These are phyloP conservation scores for Hypoxylon sp. DNA, from an alignment of 2,329 filamentous ascomycete species.

Conservation along the genomic window DNA sequence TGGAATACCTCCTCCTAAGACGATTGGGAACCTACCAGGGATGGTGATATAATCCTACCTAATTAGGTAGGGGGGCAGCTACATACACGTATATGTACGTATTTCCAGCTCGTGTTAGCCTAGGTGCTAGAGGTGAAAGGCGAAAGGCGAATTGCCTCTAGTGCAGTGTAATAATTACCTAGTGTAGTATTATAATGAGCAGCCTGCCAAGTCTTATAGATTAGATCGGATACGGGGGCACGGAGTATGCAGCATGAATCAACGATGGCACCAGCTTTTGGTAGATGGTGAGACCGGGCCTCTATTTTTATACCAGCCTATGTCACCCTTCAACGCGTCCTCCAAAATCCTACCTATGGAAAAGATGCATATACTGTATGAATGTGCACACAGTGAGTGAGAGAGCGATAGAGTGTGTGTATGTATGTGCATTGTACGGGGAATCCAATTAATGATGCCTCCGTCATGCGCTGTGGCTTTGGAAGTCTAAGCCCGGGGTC, in stretches of 20 bases:
- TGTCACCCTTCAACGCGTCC: slow-evolving; percentile 31
- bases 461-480: slow-evolving; percentile 30
- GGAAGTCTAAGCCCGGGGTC: slow-evolving; percentile 23
- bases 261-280: slow-evolving; percentile 30
- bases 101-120: no score
- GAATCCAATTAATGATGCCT: slow-evolving; percentile 23
- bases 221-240: slow-evolving; percentile 39
- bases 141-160: slow-evolving; percentile 13
- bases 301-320: slow-evolving; percentile 41
- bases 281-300: slow-evolving; percentile 25
- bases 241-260: slow-evolving; percentile 26
- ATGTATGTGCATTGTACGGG: not conserved
- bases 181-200: slow-evolving; percentile 19
- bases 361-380: slow-evolving; percentile 9
- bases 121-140: slow-evolving; percentile 9
- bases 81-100: slow-evolving; percentile 20
- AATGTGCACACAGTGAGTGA: not conserved
- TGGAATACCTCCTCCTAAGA: slow-evolving; percentile 27
- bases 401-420: not conserved
- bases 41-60: slow-evolving; percentile 30
- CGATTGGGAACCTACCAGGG: slow-evolving; percentile 22
- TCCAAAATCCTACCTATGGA: slow-evolving; percentile 28
- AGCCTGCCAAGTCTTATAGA: slow-evolving; percentile 35
- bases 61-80: slow-evolving; percentile 24
- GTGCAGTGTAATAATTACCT: no score